A percentile compares a stretch with the other conserved stretches of the same genome.
phyloP scores from a whole-genome alignment of 371 early-diverging fungal genomes.

The Apophysomyces trapeziformis region DNA sequence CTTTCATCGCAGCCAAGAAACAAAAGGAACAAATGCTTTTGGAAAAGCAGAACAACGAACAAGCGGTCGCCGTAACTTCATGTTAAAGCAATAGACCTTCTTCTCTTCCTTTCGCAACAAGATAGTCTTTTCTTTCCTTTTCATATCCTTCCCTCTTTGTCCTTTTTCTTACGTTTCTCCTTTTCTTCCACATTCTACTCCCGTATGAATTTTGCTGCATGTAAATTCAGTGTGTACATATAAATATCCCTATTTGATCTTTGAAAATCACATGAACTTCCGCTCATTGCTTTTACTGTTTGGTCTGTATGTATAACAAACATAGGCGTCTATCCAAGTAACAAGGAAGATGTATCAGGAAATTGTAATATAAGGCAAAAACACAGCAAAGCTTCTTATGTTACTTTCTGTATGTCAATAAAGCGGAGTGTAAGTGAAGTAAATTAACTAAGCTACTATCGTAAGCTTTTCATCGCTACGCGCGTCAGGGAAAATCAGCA shows the following conservation, averaged over 20 bases:
- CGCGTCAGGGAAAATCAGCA: too few species aligned
- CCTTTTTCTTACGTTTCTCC: not conserved
- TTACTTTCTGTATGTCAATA: too few species aligned
- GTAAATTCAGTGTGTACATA: too few species aligned
- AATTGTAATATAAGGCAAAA: too few species aligned
- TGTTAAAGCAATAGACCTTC: not conserved
- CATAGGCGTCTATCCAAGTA: too few species aligned
- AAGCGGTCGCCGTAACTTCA: not conserved
- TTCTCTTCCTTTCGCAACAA: not conserved
- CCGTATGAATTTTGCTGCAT: not conserved
- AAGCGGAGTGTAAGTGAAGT: too few species aligned
- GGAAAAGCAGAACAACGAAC: constrained; percentile 16
- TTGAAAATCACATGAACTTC: too few species aligned
- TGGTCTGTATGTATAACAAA: not conserved
- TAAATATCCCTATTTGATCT: too few species aligned
- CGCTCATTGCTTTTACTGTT: not conserved
- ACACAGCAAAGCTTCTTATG: too few species aligned
- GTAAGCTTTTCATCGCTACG: too few species aligned
- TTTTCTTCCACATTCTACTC: not conserved
- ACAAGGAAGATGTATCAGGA: too few species aligned
- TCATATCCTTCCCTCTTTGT: not conserved
- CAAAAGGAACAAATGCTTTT: constrained; percentile 42
- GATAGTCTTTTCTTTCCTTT: not conserved
- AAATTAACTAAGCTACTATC: too few species aligned
- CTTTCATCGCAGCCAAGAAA: constrained; percentile 58